Evolutionary conservation across 177 flowering plant genomes (phyloP), one percentile per base, ranked within the genome.

Genomic region (Vitis hybrid): DNA sequence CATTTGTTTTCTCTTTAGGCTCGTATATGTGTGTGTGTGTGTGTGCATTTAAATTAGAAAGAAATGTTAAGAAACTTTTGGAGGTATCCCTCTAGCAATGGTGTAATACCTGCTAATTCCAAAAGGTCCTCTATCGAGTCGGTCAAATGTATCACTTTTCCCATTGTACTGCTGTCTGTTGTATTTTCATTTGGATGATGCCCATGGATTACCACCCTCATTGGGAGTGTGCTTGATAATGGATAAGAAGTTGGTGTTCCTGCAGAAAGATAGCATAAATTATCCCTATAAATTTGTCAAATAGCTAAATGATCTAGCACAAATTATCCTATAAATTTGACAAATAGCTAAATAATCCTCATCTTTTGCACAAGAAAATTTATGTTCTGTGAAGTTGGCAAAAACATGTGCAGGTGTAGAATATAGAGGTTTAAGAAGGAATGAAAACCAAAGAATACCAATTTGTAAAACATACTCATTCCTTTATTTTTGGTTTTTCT

Each of bases 111-210:
- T 88, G 94, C 93, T 73, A 90, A 67, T 66, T 16, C 66, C 62
- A 84, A 76, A 64, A 92, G 87, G 14, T 79, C 88, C 69, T 86
- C 87, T 26, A 83, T 73, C 56, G 93, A 77, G 31, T 80, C 79
- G 6, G 97, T 92, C 55, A 89, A 79, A 80, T 79, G 81, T 66
- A 89, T 75, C 29, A 92, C 88, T 78, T 82, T 90, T 67, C 93
- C 92, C 16, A 20, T 71, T 15, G 55, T 72, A 15, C 66, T 66
- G 61, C 79, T 80, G 68, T 81, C 79, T 26, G 11, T 62, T 55
- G 62, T 69, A 52, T 65, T 77, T 72, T 83, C 81, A 68, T 80
- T 76, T 62, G 92, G 97, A 78, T 80, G 87, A 73, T 86, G 85
- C 26, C 86, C 90, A 67, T 90, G 94, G 68, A 92, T 86, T 69